A percentile compares a stretch with the other conserved stretches of the same genome.
These are phyloP conservation scores for Penicillium steckii DNA, from an alignment of 495 filamentous ascomycete species.

Conservation along the genomic window DNA sequence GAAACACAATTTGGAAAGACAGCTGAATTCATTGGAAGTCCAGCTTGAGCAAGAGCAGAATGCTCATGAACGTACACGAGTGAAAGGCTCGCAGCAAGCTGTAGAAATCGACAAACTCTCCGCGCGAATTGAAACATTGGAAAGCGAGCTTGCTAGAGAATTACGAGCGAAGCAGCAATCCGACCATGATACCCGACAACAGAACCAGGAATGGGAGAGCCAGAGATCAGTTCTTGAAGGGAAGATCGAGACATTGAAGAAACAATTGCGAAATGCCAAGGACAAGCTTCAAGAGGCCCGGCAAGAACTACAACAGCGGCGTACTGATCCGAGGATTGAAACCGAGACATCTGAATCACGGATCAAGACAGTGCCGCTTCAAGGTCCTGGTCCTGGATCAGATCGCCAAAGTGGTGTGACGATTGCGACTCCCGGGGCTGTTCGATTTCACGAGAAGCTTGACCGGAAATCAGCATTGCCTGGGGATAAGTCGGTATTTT, in stretches of 20 bases:
- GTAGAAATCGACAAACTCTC: constrained; percentile 48
- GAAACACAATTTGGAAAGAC: constrained; percentile 72
- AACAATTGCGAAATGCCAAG: constrained; percentile 64
- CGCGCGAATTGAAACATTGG: constrained; percentile 39
- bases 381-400: constrained; percentile 39
- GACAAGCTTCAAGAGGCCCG: constrained; percentile 66
- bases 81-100: constrained; percentile 42
- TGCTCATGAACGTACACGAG: constrained; percentile 57
- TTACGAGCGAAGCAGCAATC: constrained; percentile 35
- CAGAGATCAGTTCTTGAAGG: constrained; percentile 60
- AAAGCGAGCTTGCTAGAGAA: constrained; percentile 47
- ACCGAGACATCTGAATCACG: constrained; percentile 31
- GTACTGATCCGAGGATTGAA: constrained; percentile 19
- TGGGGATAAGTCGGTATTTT: constrained; percentile 87
- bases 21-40: constrained; percentile 70
- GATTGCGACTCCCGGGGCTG: constrained; percentile 68
- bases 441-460: constrained; percentile 53
- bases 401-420: constrained; percentile 50
- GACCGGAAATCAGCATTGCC: constrained; percentile 53
- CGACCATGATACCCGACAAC: constrained; percentile 30
- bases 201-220: constrained; percentile 47
- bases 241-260: constrained; percentile 64
- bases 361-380: constrained; percentile 28
- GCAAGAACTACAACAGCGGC: constrained; percentile 42
- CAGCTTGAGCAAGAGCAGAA: constrained; percentile 79